Base-by-base conservation (phyloP, 2,329 filamentous ascomycete species). In the Albophoma yamanashiensis region DNA sequence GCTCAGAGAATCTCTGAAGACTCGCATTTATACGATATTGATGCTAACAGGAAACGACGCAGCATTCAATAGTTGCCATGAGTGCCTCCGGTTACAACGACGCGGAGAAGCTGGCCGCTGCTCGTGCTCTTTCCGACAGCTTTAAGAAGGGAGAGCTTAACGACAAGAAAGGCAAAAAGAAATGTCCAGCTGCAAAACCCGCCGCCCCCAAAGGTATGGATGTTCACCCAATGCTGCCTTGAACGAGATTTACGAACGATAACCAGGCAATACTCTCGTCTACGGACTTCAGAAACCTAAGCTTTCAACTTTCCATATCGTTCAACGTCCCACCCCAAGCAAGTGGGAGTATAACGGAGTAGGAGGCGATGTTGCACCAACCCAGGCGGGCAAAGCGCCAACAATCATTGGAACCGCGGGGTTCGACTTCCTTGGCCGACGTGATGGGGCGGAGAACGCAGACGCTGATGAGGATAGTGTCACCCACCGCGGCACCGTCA, bases 81-180 rank as follows among this genome's bases (percentile, higher is more conserved):
- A 60, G 58, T 25, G 55, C 60, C 27, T 17, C 61, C 2, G 64
- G 62, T 0, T 73, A 62, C 38, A 63, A 64, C 11, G 67, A 73
- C 27, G 31, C 62, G 0, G 62, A 64, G 11, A 71, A 65, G 43
- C 57, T 74, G 2, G 62, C 61, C 17, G 71, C 63, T 12, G 72
- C 72, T 17, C 60, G 60, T 20, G 69, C 64, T 6, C 66, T 74
- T 15, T 66, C 65, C 1, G 47, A 56, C 2, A 64, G 62, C 45
- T 74, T 74, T 59, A 68, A 66, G 45, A 60, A 60, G 15, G 61
- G 63, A 20, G 59, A 58, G 1, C 7, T 27, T 3, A 65, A 62
- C 6, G 45, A 55, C 20, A 53, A 25, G 22, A 45, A 58, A 6
- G 34, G 27, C 27, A 58, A 50, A 15, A 58, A 61, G 25, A 34